Conservation (phyloP, 371 early-diverging fungal species). For the Neoconidiobolus thromboides region DNA sequence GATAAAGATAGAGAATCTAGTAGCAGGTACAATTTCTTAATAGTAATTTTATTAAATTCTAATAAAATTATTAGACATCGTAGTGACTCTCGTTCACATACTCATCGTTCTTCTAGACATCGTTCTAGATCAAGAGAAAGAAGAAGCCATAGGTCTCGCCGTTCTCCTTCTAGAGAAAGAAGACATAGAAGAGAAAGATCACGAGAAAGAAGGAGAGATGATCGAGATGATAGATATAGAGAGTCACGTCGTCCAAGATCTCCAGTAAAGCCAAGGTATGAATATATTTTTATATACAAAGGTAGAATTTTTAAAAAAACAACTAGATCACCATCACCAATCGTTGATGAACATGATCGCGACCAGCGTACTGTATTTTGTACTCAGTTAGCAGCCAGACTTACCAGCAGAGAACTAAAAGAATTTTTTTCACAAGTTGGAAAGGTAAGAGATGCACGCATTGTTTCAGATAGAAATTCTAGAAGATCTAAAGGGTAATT, state of each 20-base stretch:
- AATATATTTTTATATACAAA: background rate
- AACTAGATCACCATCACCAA: slow-evolving; percentile 44
- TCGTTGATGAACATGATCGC: slow-evolving; percentile 48
- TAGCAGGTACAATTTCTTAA: no score
- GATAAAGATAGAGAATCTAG: no score
- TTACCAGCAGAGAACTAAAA: slow-evolving; percentile 57
- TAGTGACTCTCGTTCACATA: background rate
- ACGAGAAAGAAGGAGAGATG: background rate
- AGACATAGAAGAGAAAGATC: background rate
- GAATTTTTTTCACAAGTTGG: slow-evolving; percentile 77
- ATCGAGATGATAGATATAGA: background rate
- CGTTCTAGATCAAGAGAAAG: background rate
- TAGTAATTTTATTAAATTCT: no score
- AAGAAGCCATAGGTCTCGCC: background rate
- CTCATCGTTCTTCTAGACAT: slow-evolving; percentile 1
- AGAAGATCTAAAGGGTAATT: slow-evolving; percentile 81
- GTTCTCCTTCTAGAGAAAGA: background rate
- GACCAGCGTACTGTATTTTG: slow-evolving; percentile 89
- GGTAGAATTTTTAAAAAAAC: background rate
- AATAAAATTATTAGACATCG: background rate
- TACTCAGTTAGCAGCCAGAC: slow-evolving; percentile 72
- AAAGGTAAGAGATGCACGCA: slow-evolving; percentile 66
- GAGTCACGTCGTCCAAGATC: background rate
- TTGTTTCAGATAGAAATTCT: slow-evolving; percentile 75
- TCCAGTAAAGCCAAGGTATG: background rate